Evolutionary conservation across 805 yeast genomes (phyloP), one percentile per base, ranked within the genome.

Genomic region (Yarrowia keelungensis): DNA sequence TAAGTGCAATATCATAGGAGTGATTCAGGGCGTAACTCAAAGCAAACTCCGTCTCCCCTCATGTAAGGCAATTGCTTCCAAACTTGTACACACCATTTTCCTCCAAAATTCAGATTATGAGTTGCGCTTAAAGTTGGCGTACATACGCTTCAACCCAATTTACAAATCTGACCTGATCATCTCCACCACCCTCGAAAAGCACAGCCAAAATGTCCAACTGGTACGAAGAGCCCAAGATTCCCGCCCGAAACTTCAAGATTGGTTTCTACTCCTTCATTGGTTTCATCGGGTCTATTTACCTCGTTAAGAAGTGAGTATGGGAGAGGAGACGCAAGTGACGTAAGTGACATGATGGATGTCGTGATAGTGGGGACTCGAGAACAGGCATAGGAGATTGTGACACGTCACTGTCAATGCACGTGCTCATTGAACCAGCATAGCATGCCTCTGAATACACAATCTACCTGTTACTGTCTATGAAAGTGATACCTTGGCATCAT

Each of bases 161-260:
- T 2, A 10, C 61, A 39, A 56, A 26, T 56, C 41, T 56, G 50
- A 56, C 49, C 64, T 56, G 49, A 56, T 56, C 64, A 42, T 36
- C 50, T 32, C 19, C 42, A 56, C 49, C 32, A 10, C 51, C 16
- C 49, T 39, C 11, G 32, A 26, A 26, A 26, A 26, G 0, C 35
- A 8, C n/a, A 10, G 12, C n/a, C 22, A 58, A 43, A 22, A 59
- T 59, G 65, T 59, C 65, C 9, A 62, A 62, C 56, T 62, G 67
- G 67, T 62, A 62, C 67, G 67, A 62, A 62, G 54, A 36, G 47
- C 67, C 67, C 54, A 62, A 62, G 39, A 62, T 62, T 14, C 67
- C 67, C 67, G 67, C 56, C 56, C 54, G 56, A 62, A 62, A 62
- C 56, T 62, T 62, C 67, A 62, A 62, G 7, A 62, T 62, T 22